Conservation (phyloP, 176 grass and related monocot genomes). For the Olyra latifolia region DNA sequence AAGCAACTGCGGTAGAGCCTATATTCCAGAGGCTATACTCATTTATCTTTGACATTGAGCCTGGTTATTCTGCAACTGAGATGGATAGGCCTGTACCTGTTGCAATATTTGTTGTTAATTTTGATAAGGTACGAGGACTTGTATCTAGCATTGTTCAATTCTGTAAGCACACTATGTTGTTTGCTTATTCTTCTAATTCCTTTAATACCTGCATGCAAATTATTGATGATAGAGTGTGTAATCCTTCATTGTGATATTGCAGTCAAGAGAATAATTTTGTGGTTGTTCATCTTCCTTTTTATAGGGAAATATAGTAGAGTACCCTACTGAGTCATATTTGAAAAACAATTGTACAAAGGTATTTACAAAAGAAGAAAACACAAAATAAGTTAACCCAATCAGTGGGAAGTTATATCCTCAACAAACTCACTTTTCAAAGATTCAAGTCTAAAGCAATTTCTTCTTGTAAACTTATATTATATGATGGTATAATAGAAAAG, state of each 20-base stretch:
- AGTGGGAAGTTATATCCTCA: conserved; percentile 1
- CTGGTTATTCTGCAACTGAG: conserved; percentile 77
- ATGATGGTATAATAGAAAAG: background rate
- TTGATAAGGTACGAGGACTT: conserved; percentile 82
- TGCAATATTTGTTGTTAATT: conserved; percentile 96
- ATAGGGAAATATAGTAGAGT: background rate
- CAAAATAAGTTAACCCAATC: conserved; percentile 2
- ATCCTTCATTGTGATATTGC: background rate
- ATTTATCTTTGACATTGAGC: conserved; percentile 93
- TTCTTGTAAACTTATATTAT: conserved; percentile 14
- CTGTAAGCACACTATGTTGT: conserved; percentile 25
- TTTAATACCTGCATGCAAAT: conserved; percentile 11
- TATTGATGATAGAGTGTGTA: conserved; percentile 13
- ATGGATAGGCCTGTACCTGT: conserved; percentile 81
- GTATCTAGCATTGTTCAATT: conserved; percentile 8
- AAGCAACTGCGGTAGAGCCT: conserved; percentile 75
- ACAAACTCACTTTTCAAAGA: background rate
- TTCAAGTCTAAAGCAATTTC: background rate
- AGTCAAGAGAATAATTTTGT: background rate
- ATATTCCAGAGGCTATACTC: conserved; percentile 89
- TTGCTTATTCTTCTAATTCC: conserved; percentile 25
- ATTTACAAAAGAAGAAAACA: conserved; percentile 16
- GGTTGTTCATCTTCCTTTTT: conserved; percentile 4
- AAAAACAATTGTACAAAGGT: background rate
- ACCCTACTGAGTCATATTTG: background rate